Evolutionary conservation across 768 basidiomycete species (phyloP), one percentile per base, ranked within the genome.

Genomic region (Lyophyllum shimeji): DNA sequence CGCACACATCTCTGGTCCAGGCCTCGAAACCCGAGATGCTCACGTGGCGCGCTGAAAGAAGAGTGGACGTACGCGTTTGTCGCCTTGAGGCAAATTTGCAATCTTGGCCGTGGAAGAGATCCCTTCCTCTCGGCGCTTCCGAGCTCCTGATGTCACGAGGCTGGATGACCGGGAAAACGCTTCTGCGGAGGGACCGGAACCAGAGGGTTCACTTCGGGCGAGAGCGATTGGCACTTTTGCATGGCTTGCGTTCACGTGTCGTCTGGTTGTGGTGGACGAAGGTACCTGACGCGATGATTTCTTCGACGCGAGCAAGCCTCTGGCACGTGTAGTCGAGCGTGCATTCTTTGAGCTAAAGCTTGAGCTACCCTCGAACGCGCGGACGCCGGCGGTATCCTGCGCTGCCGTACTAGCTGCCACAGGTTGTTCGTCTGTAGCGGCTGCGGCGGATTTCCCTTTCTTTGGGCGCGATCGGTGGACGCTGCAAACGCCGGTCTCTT

Each of bases 401-500:
- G 24, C 5, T n/a, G 39, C 51, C 27, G 45, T 33, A 42, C 43
- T 7, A 25, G 45, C 20, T 43, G 42, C 47, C 53, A 24, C 53
- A 50, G 46, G 25, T 40, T 53, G 18, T 23, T 39, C 24, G 24
- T 45, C 50, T 17, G 40, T 50, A 31, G 39, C 8, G 25, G 18
- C 25, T 45, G 45, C 34, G 34, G 18, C 9, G 6, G 15, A 18
- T 53, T 55, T 58, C n/a, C 56, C 53, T 48, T 61, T 61, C 51
- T 61, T 61, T 42, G 47, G 55, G 43, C 34, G 24, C 55, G 55
- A 29, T 47, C 29, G 43, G 52, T 29, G 40, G 55, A 50, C 46
- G 59, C 48, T 18, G 51, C 62, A 33, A 65, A 67, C 34, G 70
- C 74, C 56, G 72, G 69, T 60, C 85, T 82, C 69, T 86, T 86